phyloP scores from a whole-genome alignment of 495 filamentous ascomycete genomes.

The Lepraria neglecta region DNA sequence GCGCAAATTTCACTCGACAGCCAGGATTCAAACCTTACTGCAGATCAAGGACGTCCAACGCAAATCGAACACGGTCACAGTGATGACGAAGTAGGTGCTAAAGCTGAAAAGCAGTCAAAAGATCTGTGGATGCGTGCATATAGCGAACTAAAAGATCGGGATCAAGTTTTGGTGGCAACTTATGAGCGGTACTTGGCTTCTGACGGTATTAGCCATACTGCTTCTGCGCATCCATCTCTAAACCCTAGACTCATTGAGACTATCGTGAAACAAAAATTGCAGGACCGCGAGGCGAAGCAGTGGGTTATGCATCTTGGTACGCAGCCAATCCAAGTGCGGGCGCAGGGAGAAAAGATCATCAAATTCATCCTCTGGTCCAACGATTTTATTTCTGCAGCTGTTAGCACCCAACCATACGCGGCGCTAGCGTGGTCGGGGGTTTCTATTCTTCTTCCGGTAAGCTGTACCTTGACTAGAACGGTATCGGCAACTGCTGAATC shows the following conservation, averaged over 20 bases:
- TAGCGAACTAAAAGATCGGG: constrained; percentile 16
- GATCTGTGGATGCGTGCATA: constrained; percentile 27
- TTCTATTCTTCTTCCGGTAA: constrained; percentile 32
- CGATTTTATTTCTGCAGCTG: constrained; percentile 26
- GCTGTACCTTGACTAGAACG: constrained; percentile 4
- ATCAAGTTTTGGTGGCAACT: constrained; percentile 17
- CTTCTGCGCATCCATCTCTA: background rate
- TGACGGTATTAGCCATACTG: background rate
- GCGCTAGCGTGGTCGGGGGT: constrained; percentile 35
- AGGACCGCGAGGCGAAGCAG: background rate
- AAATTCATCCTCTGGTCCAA: constrained; percentile 34
- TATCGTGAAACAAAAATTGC: constrained; percentile 18
- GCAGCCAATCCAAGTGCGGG: constrained; percentile 23
- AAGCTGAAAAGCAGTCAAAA: background rate
- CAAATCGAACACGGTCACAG: background rate
- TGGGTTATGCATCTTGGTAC: constrained; percentile 20
- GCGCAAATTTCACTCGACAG: background rate
- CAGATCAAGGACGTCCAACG: background rate
- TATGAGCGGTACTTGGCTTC: constrained; percentile 17
- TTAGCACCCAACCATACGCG: constrained; percentile 33
- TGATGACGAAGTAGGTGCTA: background rate
- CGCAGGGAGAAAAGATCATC: constrained; percentile 30
- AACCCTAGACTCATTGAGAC: constrained; percentile 6
- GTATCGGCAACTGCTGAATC: constrained; percentile 9
- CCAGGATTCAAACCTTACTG: background rate